Evolutionary conservation across 495 filamentous ascomycete species (phyloP), one percentile per base, ranked within the genome.

Genomic region (Hyaloscypha variabilis): DNA sequence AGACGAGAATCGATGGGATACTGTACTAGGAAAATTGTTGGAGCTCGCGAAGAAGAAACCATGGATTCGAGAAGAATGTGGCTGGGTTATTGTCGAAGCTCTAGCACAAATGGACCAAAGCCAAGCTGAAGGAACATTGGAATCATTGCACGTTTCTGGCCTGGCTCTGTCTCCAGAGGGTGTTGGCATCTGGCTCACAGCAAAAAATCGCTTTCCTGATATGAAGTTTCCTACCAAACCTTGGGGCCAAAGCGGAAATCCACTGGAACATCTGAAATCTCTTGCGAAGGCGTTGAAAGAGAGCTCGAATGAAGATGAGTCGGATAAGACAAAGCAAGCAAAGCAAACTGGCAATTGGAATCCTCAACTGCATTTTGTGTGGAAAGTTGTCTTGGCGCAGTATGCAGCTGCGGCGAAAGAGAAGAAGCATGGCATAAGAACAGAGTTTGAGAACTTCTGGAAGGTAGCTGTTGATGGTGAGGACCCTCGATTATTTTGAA

Each of bases 41-140:
- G 79, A 85, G 58, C 77, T 90, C 24, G 75, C 82, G 0, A 77
- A 84, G 52, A 82, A 82, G 69, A 95, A 96, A 76, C 84, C 89
- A 10, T 97, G 95, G 96, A 83, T 99, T 62, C 85, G 90, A 63
- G 89, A 95, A 73, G 90, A 94, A 72, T 95, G 91, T 69, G 91
- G 91, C 14, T 92, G 86, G 83, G 82, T 95, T 34, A 78, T 86
- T 54, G 81, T 82, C 31, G 79, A 84, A 69, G 81, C 81, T 17
- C 66, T 85, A 13, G 66, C 73, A 5, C 76, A 81, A 62, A 83
- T 84, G 81, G 73, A 77, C 46, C 72, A 82, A 67, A 72, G 79
- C 50, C 84, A 83, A 34, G 83, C 86, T 19, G 82, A 89, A 65
- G 75, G 77, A 25, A 85, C 90, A 0, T 77, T 97, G 62, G 77